Conservation (phyloP, 2,329 filamentous ascomycete genomes). For the Paraphaeosphaeria minitans region DNA sequence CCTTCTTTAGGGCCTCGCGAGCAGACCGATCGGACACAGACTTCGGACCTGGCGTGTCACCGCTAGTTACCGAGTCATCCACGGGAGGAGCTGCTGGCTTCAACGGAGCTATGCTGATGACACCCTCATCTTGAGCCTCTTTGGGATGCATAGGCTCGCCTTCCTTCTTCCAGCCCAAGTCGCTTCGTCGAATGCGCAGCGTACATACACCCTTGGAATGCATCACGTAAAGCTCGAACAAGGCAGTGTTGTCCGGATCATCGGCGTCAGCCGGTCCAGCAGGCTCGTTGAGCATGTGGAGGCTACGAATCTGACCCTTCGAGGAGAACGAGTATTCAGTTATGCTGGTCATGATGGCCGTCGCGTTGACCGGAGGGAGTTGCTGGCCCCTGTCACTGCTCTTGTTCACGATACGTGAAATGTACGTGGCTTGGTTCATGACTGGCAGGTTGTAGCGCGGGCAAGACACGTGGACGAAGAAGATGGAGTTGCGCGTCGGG, state of each 20-base stretch:
- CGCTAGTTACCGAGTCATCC: constrained; percentile 47
- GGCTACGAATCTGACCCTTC: constrained; percentile 83
- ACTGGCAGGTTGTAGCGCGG: constrained; percentile 84
- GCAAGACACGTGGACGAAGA: constrained; percentile 93
- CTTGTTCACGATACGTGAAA: constrained; percentile 72
- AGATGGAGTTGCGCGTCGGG: constrained; percentile 95
- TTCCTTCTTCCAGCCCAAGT: constrained; percentile 89
- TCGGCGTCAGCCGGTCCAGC: constrained; percentile 63
- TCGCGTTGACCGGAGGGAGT: constrained; percentile 83
- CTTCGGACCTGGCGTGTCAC: constrained; percentile 40
- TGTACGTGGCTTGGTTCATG: constrained; percentile 86
- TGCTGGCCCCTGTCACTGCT: constrained; percentile 55
- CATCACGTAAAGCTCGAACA: constrained; percentile 97
- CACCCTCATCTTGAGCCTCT: constrained; percentile 74
- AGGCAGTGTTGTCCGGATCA: constrained; percentile 67
- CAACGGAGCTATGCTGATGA: constrained; percentile 77
- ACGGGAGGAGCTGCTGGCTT: constrained; percentile 37
- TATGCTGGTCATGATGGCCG: constrained; percentile 95
- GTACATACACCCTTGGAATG: constrained; percentile 97
- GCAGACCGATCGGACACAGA: constrained; percentile 43
- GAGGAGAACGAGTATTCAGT: constrained; percentile 91
- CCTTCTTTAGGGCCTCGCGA: constrained; percentile 44
- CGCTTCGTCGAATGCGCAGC: constrained; percentile 81
- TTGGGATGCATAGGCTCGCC: constrained; percentile 83
- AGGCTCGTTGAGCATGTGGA: constrained; percentile 82